Evolutionary conservation across 495 filamentous ascomycete species (phyloP).

Genomic region (Aspergillus campestris): DNA sequence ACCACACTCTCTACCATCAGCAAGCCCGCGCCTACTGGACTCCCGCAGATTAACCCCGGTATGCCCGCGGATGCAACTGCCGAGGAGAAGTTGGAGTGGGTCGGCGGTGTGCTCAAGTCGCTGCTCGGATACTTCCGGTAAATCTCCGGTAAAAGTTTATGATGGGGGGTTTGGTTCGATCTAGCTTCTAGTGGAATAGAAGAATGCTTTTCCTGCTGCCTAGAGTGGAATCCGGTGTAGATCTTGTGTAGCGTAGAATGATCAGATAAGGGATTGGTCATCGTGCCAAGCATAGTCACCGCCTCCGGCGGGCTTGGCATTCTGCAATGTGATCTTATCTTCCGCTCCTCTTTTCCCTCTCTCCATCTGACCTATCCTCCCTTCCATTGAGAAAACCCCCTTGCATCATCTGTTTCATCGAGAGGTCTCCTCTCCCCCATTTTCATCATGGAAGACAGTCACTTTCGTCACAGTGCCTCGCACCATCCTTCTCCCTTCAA

Average conservation of each 20-base stretch:
- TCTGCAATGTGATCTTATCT: too few relatives aligned
- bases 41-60: background rate
- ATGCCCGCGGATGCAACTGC: slow-evolving; percentile 21
- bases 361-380: background rate
- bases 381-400: too few relatives aligned
- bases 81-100: slow-evolving; percentile 19
- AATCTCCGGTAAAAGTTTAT: too few relatives aligned
- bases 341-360: background rate
- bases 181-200: too few relatives aligned
- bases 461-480: slow-evolving; percentile 31
- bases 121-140: slow-evolving; percentile 14
- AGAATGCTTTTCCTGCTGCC: too few relatives aligned
- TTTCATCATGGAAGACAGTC: slow-evolving; percentile 27
- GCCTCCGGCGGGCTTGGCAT: too few relatives aligned
- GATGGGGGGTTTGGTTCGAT: too few relatives aligned
- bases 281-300: too few relatives aligned
- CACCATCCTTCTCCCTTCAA: slow-evolving; percentile 23
- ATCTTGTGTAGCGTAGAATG: too few relatives aligned
- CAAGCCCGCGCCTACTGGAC: background rate
- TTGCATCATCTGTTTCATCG: too few relatives aligned
- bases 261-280: too few relatives aligned
- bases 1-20: background rate
- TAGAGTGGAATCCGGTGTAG: too few relatives aligned
- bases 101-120: slow-evolving; percentile 12
- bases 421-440: background rate